Conservation (phyloP, 495 filamentous ascomycete genomes). For the Podospora australis region DNA sequence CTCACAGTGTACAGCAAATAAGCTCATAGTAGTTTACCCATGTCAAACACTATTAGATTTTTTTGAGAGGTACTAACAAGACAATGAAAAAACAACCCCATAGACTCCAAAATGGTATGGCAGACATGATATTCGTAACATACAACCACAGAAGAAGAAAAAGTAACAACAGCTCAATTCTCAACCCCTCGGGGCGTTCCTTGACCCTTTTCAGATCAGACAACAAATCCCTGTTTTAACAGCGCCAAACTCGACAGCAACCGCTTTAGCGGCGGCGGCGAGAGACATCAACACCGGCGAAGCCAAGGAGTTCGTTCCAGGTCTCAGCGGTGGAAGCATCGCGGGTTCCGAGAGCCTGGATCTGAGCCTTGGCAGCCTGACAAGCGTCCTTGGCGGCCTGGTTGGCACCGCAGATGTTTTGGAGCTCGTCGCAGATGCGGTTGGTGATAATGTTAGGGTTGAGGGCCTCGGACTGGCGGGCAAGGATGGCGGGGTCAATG, state of each 20-base stretch:
- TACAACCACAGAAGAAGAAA: too few species aligned
- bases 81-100: neutral
- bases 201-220: too few species aligned
- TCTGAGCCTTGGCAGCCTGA: slow-evolving; percentile 35
- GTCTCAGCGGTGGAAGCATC: slow-evolving; percentile 36
- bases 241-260: too few species aligned
- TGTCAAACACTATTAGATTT: neutral
- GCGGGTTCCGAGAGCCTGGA: slow-evolving; percentile 33
- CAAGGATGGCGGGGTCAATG: slow-evolving; percentile 38
- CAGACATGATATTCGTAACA: neutral
- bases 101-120: neutral
- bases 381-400: slow-evolving; percentile 45
- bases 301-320: slow-evolving; percentile 40
- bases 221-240: too few species aligned
- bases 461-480: slow-evolving; percentile 48
- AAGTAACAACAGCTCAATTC: neutral
- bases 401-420: slow-evolving; percentile 51
- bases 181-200: too few species aligned
- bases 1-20: too few species aligned
- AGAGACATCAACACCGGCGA: slow-evolving; percentile 25
- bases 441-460: slow-evolving; percentile 63
- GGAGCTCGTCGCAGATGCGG: slow-evolving; percentile 56
- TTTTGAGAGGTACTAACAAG: neutral
- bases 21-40: neutral
- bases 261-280: neutral